Evolutionary conservation across 441 rosid genomes (phyloP), one percentile per base, ranked within the genome.

Genomic region (Daphne laureola): DNA sequence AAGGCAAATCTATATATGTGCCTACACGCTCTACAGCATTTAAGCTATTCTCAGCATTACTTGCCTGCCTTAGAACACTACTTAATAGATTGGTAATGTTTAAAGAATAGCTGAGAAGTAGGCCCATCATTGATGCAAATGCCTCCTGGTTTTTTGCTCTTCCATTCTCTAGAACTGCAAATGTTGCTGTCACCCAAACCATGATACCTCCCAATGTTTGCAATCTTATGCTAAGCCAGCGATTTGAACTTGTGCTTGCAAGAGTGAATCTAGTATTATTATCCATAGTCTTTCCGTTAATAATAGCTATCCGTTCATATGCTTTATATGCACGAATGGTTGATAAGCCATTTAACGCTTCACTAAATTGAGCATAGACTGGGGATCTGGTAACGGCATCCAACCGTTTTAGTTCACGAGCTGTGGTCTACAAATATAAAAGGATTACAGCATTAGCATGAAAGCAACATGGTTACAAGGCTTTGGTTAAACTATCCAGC

Each of bases 11-110:
- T 62, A 95, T 82, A 63, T 88, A 91, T 12, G 78, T 69, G 17
- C 95, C 91, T 5, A 78, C 97, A 61, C 97, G 92, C 73, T 95
- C 98, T 56, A 95, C 96, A 36, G 97, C 72, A 70, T 88, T 95
- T 51, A 90, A 83, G 57, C 98, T 88, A 64, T 88, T 95, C 65
- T 95, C 99, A 46, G 96, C 96, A 50, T 71, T 60, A 59, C 98
- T 86, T 51, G 98, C 99, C 64, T 80, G 96, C 69, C 91, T 84
- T 54, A 90, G 62, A 67, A 79, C 97, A 43, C 78, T 84, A 70
- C 87, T 81, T 73, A 95, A 70, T 54, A 95, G 64, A 62, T 18
- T 78, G 26, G 96, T 91, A 43, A 95, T 88, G 46, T 84, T 91
- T 55, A 87, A 71, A 47, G 98, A 75, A 68, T 95, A 95, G 61